Conservation (phyloP, 2,329 filamentous ascomycete genomes). For the Huntiella omanensis region DNA sequence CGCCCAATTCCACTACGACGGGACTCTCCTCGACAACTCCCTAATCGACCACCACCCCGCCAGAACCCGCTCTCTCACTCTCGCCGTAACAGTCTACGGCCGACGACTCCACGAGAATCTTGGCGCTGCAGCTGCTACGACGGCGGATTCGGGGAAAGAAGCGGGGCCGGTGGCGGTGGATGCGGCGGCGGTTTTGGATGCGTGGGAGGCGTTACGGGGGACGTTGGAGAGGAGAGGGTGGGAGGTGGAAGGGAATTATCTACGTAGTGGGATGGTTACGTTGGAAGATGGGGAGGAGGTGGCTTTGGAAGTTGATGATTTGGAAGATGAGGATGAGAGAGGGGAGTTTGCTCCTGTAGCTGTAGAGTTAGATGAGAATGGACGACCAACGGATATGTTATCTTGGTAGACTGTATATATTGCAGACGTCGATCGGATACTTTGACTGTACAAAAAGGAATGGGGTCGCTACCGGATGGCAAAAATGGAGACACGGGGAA, state of each 20-base stretch:
- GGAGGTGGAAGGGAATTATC: constrained; percentile 33
- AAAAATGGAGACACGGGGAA: not conserved
- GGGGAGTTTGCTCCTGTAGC: constrained; percentile 35
- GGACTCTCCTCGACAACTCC: constrained; percentile 28
- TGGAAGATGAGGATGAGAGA: constrained; percentile 34
- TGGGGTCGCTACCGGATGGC: too few relatives aligned
- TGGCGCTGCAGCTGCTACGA: constrained; percentile 12
- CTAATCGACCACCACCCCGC: constrained; percentile 21
- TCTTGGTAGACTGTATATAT: constrained; percentile 22
- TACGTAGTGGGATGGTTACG: constrained; percentile 28
- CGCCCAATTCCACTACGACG: constrained; percentile 35
- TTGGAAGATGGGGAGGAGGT: constrained; percentile 34
- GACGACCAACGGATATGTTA: constrained; percentile 31
- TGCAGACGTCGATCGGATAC: not conserved
- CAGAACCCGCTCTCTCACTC: constrained; percentile 21
- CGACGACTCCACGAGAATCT: constrained; percentile 30
- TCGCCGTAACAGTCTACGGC: constrained; percentile 35
- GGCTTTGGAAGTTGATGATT: constrained; percentile 27
- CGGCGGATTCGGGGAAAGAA: constrained; percentile 11
- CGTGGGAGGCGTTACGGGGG: constrained; percentile 29
- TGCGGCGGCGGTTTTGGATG: constrained; percentile 25
- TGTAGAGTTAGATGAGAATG: constrained; percentile 32
- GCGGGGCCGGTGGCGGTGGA: constrained; percentile 16
- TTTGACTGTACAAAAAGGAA: not conserved
- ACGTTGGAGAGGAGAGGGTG: constrained; percentile 31